Base-by-base conservation (phyloP, 495 filamentous ascomycete genomes). In the Penicillium atrosanguineum region DNA sequence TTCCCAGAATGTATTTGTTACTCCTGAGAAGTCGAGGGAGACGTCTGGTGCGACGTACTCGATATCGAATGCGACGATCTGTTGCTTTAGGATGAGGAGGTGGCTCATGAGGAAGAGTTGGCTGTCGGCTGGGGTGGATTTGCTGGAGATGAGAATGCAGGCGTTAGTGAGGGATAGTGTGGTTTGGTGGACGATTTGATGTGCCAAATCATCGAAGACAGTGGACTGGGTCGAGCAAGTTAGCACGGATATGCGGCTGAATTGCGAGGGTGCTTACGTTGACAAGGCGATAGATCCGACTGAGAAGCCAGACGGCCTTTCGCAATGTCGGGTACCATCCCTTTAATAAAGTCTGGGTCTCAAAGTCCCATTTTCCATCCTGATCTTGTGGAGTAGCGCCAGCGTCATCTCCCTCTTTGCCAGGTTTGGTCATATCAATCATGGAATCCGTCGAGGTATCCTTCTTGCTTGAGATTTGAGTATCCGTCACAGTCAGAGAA, bases 101-200 rank as follows among this genome's bases (percentile, higher is more conserved):
- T 97, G 92, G 58, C 90, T 91, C 70, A 97, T 86, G 55, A 95
- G 83, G 70, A 97, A 97, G 28, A 97, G 80, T 57, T 91, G 85
- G 1, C 83, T 81, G 67, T 94, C 88, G 6, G 75, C 74, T 4
- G 76, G 65, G 15, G 78, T 76, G 6, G 78, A 82, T 60, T 80
- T 84, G 68, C 67, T 78, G 40, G 69, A 64, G 25, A 89, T 79
- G 14, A 74, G 70, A 39, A 62, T 64, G 47, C 75, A 72, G 40
- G 79, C 78, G 46, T 66, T 63, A 50, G 82, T 70, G 34, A 90
- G 83, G n/a, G 86, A 89, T 38, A 74, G 44, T 12, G 79, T 89
- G 19, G 87, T 90, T 62, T 84, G 80, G 63, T 90, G 87, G 38
- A 90, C 87, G 54, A 89, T 88, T 56, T 84, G 84, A 64, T 90